phyloP scores from a whole-genome alignment of 2,329 filamentous ascomycete species.

The Diplocarpon rosae region DNA sequence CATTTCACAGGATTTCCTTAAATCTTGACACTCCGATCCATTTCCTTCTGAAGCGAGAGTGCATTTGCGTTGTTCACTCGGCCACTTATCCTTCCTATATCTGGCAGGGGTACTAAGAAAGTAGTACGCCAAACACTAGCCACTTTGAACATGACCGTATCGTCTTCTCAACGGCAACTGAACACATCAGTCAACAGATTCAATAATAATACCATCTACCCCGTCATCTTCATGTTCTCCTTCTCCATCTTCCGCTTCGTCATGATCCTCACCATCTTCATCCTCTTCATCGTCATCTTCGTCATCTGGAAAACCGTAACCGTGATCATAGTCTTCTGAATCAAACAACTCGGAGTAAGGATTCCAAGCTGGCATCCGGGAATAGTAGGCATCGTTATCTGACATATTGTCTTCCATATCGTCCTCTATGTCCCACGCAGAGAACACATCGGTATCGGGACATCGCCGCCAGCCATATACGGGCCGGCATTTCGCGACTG shows the following conservation, averaged over 20 bases:
- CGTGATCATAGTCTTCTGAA: background rate
- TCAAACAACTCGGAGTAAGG: too few relatives aligned
- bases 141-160: background rate
- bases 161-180: background rate
- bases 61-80: too few relatives aligned
- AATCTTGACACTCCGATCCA: too few relatives aligned
- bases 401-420: background rate
- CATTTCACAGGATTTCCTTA: too few relatives aligned
- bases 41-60: too few relatives aligned
- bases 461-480: conserved; percentile 15
- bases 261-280: background rate
- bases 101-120: background rate
- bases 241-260: background rate
- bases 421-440: conserved; percentile 1
- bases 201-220: background rate
- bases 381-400: background rate
- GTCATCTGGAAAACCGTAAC: background rate
- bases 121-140: background rate
- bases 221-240: background rate
- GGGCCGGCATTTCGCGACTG: conserved; percentile 2
- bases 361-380: too few relatives aligned
- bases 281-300: background rate
- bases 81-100: too few relatives aligned
- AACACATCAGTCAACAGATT: conserved; percentile 1
- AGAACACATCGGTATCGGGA: conserved; percentile 1